phyloP scores from a whole-genome alignment of 1,139 yeast genomes.

The Kurtzmaniella quercitrusa region DNA sequence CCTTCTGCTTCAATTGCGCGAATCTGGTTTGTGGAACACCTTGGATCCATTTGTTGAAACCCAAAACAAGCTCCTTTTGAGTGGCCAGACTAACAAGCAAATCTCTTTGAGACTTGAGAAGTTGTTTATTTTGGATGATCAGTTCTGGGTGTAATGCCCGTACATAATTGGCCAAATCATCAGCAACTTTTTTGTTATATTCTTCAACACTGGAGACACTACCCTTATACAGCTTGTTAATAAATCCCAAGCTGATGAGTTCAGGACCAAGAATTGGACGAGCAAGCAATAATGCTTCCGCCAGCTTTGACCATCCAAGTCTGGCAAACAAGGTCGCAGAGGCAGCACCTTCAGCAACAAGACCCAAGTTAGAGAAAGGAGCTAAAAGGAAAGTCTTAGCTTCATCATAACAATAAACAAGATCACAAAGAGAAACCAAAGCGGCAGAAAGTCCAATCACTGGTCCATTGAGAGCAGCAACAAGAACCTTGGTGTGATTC shows the following conservation, averaged over 20 bases:
- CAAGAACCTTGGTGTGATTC: slow-evolving; percentile 68
- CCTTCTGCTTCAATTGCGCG: slow-evolving; percentile 49
- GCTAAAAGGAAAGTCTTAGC: slow-evolving; percentile 55
- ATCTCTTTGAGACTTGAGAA: slow-evolving; percentile 48
- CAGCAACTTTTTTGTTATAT: slow-evolving; percentile 53
- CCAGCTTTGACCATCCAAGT: slow-evolving; percentile 69
- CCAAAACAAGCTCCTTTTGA: slow-evolving; percentile 63
- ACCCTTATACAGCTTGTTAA: slow-evolving; percentile 47
- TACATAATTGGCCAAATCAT: slow-evolving; percentile 43
- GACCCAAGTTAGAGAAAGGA: slow-evolving; percentile 81
- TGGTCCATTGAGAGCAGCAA: slow-evolving; percentile 82
- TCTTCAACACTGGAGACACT: slow-evolving; percentile 46
- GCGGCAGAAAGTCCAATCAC: slow-evolving; percentile 80
- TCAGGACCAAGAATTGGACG: slow-evolving; percentile 63
- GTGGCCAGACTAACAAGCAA: slow-evolving; percentile 48
- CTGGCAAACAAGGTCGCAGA: slow-evolving; percentile 66
- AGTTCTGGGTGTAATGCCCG: slow-evolving; percentile 55
- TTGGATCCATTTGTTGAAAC: slow-evolving; percentile 64
- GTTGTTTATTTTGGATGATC: slow-evolving; percentile 57
- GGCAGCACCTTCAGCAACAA: slow-evolving; percentile 81
- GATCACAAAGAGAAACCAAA: slow-evolving; percentile 69
- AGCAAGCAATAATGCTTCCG: slow-evolving; percentile 70
- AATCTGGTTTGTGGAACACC: slow-evolving; percentile 77
- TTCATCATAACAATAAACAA: slow-evolving; percentile 65
- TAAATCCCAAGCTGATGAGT: slow-evolving; percentile 54